Base-by-base conservation (phyloP, 345 rosid genomes). In the thale cress (Arabidopsis thaliana) region DNA sequence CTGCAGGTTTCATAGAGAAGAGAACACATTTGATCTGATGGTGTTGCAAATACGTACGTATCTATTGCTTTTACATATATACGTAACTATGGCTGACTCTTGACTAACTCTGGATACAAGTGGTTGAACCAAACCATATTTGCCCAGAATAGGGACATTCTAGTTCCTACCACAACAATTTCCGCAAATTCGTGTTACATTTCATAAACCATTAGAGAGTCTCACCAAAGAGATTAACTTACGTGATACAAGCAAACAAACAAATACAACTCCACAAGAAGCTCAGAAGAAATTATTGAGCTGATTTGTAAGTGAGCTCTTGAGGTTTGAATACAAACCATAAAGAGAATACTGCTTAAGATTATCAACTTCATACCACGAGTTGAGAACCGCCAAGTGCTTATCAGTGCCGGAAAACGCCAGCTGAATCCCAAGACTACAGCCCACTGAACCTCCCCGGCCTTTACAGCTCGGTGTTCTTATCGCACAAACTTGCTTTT, bases 321-420 rank as follows among this genome's bases (percentile, higher is more conserved):
- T 84, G 48, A 93, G 91, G 83, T 93, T 93, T 36, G 90, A 81
- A 79, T 87, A 93, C 36, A 93, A 82, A 67, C 85, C 82, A 38
- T 77, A 90, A 67, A 93, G 95, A 0, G 97, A 93, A 83, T 90
- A 93, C 78, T 93, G 97, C 58, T 92, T 78, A 53, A 93, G 88
- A 52, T 90, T 93, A 69, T 84, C 86, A 1, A 93, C 91, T 80
- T 93, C 96, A 46, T 93, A 93, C 98, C 98, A 93, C 1, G 98
- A 93, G 80, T 93, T 90, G 22, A 93, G 91, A 55, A 65, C 91
- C 1, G 87, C 63, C 50, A 84, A 74, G 71, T 93, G 98, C 78
- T 90, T 93, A 69, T 93, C 97, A 2, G 98, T 90, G 48, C 97
- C 97, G 0, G 98, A 90, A 79, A 93, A 93, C 5, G 93, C 92